Base-by-base conservation (phyloP, 805 yeast species). In the Starmerella apis region DNA sequence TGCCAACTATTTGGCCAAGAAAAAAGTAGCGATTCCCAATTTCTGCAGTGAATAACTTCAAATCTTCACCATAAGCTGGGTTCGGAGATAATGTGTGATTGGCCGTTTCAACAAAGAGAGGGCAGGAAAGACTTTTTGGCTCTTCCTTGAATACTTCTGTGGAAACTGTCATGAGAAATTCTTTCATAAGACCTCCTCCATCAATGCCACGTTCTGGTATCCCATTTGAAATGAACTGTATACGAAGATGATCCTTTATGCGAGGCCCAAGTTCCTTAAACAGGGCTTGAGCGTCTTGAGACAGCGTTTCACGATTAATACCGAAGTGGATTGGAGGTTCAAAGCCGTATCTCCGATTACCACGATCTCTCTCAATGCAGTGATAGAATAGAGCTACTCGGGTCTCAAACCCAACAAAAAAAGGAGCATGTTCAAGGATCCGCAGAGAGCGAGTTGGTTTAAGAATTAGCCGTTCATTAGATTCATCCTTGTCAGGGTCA, bases 121-220 rank as follows among this genome's bases (percentile, higher is more conserved):
- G 60, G 4, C 19, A 2, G 7, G 16, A 8, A 14, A 19, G 30
- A n/a, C 14, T 43, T 2, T 16, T 11, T 3, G 46, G 46, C n/a
- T 52, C 39, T 2, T 47, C 35, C 9, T 32, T 44, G 59, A 90
- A 85, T 0, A 84, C 88, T 55, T 83, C 85, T 3, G 68, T 69
- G 2, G 81, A 77, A 0, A 86, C 79, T 46, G 81, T 71, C 2
- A 90, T 86, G 49, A 90, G 67, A 55, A 92, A 79, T 60, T 90
- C 98, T 63, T 90, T 88, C 0, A 96, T 88, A 22, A 90, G 70
- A 1, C 98, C 98, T 11, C 97, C 98, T 7, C 98, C 98, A 64
- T 90, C 98, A 38, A 90, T 82, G 1, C 98, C 98, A 0, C 81
- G 86, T 63, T 90, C 97, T 31, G 70, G 75, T 14, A 68, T 69